These are phyloP conservation scores for Globisporangium cystogenes DNA, from an alignment of 352 stramenopile species.

Conservation along the genomic window DNA sequence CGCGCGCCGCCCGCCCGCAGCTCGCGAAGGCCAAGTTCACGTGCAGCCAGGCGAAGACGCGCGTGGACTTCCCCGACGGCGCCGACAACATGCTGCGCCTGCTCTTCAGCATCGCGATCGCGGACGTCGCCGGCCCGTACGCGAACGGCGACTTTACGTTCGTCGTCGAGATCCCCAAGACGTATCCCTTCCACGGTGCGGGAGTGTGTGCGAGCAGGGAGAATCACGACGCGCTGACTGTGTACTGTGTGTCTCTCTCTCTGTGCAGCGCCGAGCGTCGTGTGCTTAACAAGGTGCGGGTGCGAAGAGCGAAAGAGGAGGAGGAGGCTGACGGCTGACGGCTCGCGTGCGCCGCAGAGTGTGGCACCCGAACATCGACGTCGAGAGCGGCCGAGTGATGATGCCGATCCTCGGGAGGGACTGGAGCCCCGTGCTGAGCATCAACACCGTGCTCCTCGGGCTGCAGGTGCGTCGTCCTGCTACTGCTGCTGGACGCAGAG, in stretches of 20 bases:
- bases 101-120: constrained; percentile 79
- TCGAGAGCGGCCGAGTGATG: constrained; percentile 73
- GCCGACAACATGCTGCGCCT: constrained; percentile 74
- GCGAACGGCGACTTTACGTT: constrained; percentile 85
- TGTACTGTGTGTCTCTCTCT: not conserved
- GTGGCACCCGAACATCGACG: constrained; percentile 84
- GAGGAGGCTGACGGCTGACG: not conserved
- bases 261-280: constrained; percentile 57
- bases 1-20: constrained; percentile 3
- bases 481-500: too few species aligned
- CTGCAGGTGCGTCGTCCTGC: constrained; percentile 45
- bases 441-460: constrained; percentile 81
- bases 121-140: constrained; percentile 63
- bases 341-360: constrained; percentile 30
- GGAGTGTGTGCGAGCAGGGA: not conserved
- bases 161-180: constrained; percentile 83
- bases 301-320: too few species aligned
- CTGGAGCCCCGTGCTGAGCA: constrained; percentile 80
- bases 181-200: constrained; percentile 82
- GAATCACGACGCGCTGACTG: too few species aligned
- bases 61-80: constrained; percentile 81
- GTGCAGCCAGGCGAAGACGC: constrained; percentile 67
- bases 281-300: constrained; percentile 69
- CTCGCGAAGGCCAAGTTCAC: constrained; percentile 79
- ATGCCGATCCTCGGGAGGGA: constrained; percentile 82